Evolutionary conservation across 768 basidiomycete species (phyloP).

Genomic region (Collybia mongolica): DNA sequence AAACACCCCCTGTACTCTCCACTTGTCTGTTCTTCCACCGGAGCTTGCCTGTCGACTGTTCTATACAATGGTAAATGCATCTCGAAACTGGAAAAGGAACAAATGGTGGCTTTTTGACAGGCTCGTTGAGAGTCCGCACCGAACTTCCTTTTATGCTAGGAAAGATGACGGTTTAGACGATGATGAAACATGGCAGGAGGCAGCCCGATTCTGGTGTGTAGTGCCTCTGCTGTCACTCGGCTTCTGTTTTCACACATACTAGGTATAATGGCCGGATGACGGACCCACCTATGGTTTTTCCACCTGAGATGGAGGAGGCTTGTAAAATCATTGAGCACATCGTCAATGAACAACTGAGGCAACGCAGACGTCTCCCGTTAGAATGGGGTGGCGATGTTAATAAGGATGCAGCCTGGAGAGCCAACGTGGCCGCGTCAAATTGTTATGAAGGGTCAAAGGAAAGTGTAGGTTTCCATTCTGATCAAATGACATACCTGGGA

Average conservation of each 20-base stretch:
- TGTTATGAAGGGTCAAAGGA: slow-evolving; percentile 83
- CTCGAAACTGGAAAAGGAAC: slow-evolving; percentile 64
- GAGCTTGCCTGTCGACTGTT: slow-evolving; percentile 77
- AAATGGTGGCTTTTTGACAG: slow-evolving; percentile 87
- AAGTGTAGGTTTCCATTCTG: slow-evolving; percentile 80
- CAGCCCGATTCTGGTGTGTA: slow-evolving; percentile 70
- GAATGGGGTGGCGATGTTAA: slow-evolving; percentile 57
- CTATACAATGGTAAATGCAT: slow-evolving; percentile 65
- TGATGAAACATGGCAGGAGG: slow-evolving; percentile 61
- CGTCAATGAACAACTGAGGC: slow-evolving; percentile 70
- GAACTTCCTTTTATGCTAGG: slow-evolving; percentile 75
- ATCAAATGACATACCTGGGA: slow-evolving; percentile 78
- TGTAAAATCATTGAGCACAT: slow-evolving; percentile 66
- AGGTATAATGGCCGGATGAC: slow-evolving; percentile 82
- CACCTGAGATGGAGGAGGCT: slow-evolving; percentile 74
- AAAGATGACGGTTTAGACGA: slow-evolving; percentile 41
- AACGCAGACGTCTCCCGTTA: slow-evolving; percentile 55
- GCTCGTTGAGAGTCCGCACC: slow-evolving; percentile 80
- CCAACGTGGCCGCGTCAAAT: slow-evolving; percentile 85
- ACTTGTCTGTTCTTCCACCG: slow-evolving; percentile 65
- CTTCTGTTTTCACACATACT: neutral
- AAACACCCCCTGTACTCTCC: slow-evolving; percentile 76
- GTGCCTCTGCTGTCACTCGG: slow-evolving; percentile 6
- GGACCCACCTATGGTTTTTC: slow-evolving; percentile 55
- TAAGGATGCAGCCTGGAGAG: slow-evolving; percentile 51